These are phyloP conservation scores for Ganoderma boninense DNA, from an alignment of 1,284 basidiomycete genomes.

Conservation along the genomic window DNA sequence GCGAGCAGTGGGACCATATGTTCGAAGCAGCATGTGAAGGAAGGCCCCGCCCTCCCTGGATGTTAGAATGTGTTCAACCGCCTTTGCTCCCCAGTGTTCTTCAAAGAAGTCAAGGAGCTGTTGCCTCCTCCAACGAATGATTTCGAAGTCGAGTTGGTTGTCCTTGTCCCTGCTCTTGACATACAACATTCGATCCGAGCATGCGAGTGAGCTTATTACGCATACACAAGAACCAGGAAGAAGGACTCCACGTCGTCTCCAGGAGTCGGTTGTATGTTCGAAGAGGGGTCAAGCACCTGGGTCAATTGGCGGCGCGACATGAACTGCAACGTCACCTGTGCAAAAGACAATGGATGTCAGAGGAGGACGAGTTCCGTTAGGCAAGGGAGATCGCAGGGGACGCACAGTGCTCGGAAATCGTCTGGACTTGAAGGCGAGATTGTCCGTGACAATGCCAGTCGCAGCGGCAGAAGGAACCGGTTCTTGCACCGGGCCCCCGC, in stretches of 20 bases:
- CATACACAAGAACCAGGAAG: not conserved
- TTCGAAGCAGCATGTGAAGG: not conserved
- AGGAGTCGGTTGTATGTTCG: not conserved
- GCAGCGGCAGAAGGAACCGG: too few species aligned
- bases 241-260: not conserved
- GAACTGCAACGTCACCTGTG: not conserved
- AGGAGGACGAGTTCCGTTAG: not conserved
- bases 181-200: not conserved
- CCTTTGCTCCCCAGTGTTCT: not conserved
- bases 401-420: too few species aligned
- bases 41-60: too few species aligned
- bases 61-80: too few species aligned
- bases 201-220: not conserved
- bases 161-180: not conserved
- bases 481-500: too few species aligned
- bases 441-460: not conserved
- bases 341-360: too few species aligned
- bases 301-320: not conserved
- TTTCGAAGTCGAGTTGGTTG: not conserved
- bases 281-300: not conserved
- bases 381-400: too few species aligned
- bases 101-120: not conserved
- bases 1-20: too few species aligned
- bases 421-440: too few species aligned
- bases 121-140: not conserved